These are phyloP conservation scores for Sarcomyxa edulis DNA, from an alignment of 768 basidiomycete species.

Conservation along the genomic window DNA sequence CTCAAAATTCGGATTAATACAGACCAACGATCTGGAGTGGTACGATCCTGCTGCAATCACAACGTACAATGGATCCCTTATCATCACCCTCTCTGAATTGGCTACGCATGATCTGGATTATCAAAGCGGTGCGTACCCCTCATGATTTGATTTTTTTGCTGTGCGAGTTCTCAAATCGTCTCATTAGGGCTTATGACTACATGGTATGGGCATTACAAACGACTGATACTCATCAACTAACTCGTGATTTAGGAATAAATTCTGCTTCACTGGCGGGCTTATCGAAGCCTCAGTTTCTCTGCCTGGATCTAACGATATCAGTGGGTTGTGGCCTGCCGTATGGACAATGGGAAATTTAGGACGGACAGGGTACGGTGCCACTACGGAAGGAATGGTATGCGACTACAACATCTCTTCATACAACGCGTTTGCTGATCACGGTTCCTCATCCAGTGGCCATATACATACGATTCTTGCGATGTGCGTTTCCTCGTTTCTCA, in stretches of 20 bases:
- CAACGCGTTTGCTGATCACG: slow-evolving; percentile 4
- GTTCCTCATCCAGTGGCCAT: slow-evolving; percentile 81
- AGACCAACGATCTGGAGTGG: slow-evolving; percentile 82
- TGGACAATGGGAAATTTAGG: slow-evolving; percentile 74
- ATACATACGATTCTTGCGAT: slow-evolving; percentile 79
- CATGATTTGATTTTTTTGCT: slow-evolving; percentile 6
- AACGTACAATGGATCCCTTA: slow-evolving; percentile 64
- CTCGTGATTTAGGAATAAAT: slow-evolving; percentile 70
- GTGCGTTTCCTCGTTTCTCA: too few species aligned
- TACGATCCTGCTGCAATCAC: slow-evolving; percentile 76
- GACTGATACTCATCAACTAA: too few species aligned
- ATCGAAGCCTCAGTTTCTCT: slow-evolving; percentile 61
- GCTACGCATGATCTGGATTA: slow-evolving; percentile 65
- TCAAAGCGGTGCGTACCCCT: slow-evolving; percentile 45
- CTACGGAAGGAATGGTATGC: slow-evolving; percentile 74
- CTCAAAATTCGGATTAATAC: too few species aligned
- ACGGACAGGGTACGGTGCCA: slow-evolving; percentile 82
- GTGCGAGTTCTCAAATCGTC: slow-evolving; percentile 26
- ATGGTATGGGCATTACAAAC: slow-evolving; percentile 26
- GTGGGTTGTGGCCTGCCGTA: slow-evolving; percentile 73
- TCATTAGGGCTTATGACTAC: slow-evolving; percentile 39
- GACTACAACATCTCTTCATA: slow-evolving; percentile 1
- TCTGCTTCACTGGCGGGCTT: slow-evolving; percentile 84
- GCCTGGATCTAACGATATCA: slow-evolving; percentile 61
- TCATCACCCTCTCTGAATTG: slow-evolving; percentile 60